phyloP scores from a whole-genome alignment of 1,284 basidiomycete genomes.

The Fistulina hepatica region DNA sequence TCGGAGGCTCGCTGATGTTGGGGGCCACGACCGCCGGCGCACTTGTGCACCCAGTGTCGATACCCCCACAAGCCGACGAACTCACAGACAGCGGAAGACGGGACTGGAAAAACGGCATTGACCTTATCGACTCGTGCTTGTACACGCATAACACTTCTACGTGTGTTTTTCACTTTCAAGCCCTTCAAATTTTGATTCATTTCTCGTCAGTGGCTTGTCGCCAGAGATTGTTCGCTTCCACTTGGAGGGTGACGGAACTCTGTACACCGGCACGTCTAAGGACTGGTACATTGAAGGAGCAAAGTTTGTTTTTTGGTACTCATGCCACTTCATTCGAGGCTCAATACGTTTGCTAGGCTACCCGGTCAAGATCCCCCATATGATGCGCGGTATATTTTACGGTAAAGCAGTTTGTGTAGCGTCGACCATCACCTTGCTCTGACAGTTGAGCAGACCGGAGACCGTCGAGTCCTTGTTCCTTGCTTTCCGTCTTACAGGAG shows the following conservation, averaged over 20 bases:
- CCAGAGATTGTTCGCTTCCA: conserved; percentile 79
- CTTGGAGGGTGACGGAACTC: conserved; percentile 40
- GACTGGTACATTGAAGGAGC: conserved; percentile 87
- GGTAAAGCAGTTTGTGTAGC: too few species aligned
- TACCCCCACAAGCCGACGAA: conserved; percentile 49
- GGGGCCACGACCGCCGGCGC: conserved; percentile 70
- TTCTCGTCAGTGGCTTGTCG: conserved; percentile 51
- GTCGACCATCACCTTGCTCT: too few species aligned
- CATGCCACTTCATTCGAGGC: too few species aligned
- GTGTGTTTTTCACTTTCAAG: too few species aligned
- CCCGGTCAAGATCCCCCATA: conserved; percentile 41
- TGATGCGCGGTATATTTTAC: conserved; percentile 86
- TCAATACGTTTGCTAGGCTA: too few species aligned
- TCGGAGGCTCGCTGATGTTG: conserved; percentile 85
- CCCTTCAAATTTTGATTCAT: too few species aligned
- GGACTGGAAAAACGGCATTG: conserved; percentile 77
- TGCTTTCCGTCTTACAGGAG: conserved; percentile 78
- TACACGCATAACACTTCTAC: conserved; percentile 87
- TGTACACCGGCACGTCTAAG: conserved; percentile 18
- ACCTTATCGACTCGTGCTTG: conserved; percentile 82
- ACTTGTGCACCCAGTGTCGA: conserved; percentile 34
- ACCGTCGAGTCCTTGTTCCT: conserved; percentile 92
- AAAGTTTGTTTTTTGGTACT: conserved; percentile 32
- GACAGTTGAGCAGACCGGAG: conserved; percentile 68
- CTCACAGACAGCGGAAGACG: conserved; percentile 48